Base-by-base conservation (phyloP, 208 protist genomes). In the Leishmania mexicana region DNA sequence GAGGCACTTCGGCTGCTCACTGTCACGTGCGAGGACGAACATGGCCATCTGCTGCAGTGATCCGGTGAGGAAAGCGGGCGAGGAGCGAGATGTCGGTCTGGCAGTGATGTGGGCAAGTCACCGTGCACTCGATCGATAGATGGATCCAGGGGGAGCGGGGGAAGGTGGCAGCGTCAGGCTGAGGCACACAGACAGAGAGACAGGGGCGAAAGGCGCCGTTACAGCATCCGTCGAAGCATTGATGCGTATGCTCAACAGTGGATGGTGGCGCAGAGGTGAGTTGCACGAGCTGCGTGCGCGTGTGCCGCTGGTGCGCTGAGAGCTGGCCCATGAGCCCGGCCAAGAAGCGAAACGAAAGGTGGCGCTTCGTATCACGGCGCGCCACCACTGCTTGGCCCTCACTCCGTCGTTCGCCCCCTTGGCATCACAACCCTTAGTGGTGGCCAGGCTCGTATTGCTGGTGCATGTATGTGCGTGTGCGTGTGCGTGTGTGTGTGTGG, bases 1-100 rank as follows among this genome's bases (percentile, higher is more conserved):
- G 73, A 79, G 15, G 73, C 54, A 10, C 64, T 82, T 53, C 62
- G 60, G 11, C n/a, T 81, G 1, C 65, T 79, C 38, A 58, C 72
- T 1, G 45, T 68, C n/a, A 64, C 47, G 15, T 85, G 76, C 24
- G 68, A 85, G 1, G 38, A 6, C 13, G 53, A 35, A 13, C 28
- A 40, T 10, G 58, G 17, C 3, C 2, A 17, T 51, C 28, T 4
- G 42, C 68, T 73, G 4, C 28, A 73, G 10, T 53, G 38, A 19
- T 2, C 42, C 38, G 19, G 31, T n/a, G 3, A 73, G 28, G 68
- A 42, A 53, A 73, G 68, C 6, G 40, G 4, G 38, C 38, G 19
- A 71, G 65, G 31, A n/a, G 21, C 1, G 31, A 13, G n/a, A 19
- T 71, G 6, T 53, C 8, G 19, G 42, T 31, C 5, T 73, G 24